phyloP scores from a whole-genome alignment of 306 rosid species.

The Cucumis hystrix region DNA sequence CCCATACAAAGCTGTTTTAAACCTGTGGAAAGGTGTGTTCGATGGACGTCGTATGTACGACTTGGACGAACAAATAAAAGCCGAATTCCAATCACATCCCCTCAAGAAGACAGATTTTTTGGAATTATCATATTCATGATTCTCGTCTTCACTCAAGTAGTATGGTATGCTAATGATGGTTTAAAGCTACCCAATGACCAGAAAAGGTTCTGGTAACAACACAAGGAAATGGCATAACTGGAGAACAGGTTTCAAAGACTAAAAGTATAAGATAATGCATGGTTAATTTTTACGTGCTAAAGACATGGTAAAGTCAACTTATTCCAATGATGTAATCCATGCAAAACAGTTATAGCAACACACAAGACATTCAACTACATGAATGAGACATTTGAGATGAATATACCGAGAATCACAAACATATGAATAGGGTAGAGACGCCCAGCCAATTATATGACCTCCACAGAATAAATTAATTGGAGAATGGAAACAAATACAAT shows the following conservation, averaged over 20 bases:
- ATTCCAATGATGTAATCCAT: not conserved
- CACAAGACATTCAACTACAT: not conserved
- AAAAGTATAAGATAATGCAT: not conserved
- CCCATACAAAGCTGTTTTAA: too few species aligned
- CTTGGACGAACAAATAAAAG: too few species aligned
- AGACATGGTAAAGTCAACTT: not conserved
- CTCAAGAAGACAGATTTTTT: too few species aligned
- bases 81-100: too few species aligned
- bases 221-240: not conserved
- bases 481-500: constrained; percentile 7
- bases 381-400: not conserved
- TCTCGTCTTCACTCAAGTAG: not conserved
- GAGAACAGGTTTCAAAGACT: constrained; percentile 2
- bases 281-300: not conserved
- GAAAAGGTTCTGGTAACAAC: not conserved
- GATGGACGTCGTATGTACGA: too few species aligned
- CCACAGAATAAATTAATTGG: not conserved
- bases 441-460: not conserved
- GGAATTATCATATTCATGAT: too few species aligned
- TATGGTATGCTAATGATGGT: not conserved
- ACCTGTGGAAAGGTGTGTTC: too few species aligned
- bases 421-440: not conserved
- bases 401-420: not conserved
- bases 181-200: not conserved
- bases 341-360: not conserved